Evolutionary conservation across 2,329 filamentous ascomycete species (phyloP).

Genomic region (Fulvia fulva): DNA sequence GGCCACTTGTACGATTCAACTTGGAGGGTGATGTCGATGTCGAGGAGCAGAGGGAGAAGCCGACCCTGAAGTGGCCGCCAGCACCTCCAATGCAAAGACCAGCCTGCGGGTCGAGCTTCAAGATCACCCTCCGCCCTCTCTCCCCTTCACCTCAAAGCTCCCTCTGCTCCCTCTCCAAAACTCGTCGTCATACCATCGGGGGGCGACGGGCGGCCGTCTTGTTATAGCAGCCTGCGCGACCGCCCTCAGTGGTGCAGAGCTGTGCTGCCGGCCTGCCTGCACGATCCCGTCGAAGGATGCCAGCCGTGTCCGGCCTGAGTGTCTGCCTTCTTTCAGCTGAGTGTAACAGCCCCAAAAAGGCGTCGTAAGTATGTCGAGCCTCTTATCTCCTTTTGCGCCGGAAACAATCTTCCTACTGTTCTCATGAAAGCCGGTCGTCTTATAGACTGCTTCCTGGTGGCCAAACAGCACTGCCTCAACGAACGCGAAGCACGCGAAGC

Average conservation of each 20-base stretch:
- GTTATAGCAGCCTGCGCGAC: not conserved
- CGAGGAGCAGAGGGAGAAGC: not conserved
- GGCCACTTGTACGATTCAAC: not conserved
- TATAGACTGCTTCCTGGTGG: not conserved
- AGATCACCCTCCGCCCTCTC: not conserved
- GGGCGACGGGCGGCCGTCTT: not conserved
- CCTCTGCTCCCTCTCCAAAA: not conserved
- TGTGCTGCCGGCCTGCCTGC: not conserved
- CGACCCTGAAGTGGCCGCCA: not conserved
- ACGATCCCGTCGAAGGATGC: not conserved
- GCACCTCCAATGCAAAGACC: not conserved
- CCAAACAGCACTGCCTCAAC: not conserved
- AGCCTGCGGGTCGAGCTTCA: not conserved
- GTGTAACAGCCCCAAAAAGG: not conserved
- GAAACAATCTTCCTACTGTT: not conserved
- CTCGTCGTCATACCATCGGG: not conserved
- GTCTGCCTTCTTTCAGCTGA: not conserved
- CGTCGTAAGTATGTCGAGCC: not conserved
- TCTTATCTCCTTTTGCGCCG: not conserved
- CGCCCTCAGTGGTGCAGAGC: not conserved
- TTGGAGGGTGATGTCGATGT: not conserved
- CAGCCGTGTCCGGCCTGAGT: not conserved
- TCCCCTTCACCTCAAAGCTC: not conserved
- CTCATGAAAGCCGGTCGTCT: not conserved
- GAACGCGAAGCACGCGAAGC: not conserved